Percentiles rank a stretch among this genome's conserved stretches.
phyloP scores from a whole-genome alignment of 1,139 yeast species.

The Candida frijolesensis region DNA sequence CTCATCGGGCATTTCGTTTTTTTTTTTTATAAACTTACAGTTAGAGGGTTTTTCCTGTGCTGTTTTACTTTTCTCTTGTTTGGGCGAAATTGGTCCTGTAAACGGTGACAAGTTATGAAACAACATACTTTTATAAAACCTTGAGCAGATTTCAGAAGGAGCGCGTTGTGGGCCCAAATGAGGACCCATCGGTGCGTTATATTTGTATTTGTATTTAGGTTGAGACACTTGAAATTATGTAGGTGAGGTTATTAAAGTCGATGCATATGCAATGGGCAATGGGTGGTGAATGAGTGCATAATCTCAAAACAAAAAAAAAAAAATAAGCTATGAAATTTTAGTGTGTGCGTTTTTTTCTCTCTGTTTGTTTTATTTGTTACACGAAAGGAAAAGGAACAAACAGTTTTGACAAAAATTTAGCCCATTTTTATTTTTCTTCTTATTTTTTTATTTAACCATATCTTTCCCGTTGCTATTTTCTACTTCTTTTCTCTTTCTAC shows the following conservation, averaged over 20 bases:
- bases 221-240: background rate
- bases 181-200: background rate
- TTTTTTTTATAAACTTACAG: no score
- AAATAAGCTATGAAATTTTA: no score
- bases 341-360: no score
- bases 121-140: no score
- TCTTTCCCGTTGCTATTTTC: background rate
- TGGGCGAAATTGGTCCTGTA: no score
- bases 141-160: no score
- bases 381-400: background rate
- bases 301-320: background rate
- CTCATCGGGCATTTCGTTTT: no score
- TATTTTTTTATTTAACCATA: background rate
- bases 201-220: background rate
- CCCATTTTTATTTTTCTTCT: background rate
- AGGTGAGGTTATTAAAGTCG: background rate
- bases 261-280: no score
- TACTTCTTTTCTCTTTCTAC: background rate
- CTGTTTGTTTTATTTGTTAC: background rate
- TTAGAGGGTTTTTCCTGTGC: no score
- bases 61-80: no score
- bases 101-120: no score
- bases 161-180: no score
- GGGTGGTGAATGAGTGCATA: background rate
- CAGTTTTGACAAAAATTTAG: background rate